Evolutionary conservation across 1,284 basidiomycete species (phyloP), one percentile per base, ranked within the genome.

Genomic region (Apiotrichum siamense): DNA sequence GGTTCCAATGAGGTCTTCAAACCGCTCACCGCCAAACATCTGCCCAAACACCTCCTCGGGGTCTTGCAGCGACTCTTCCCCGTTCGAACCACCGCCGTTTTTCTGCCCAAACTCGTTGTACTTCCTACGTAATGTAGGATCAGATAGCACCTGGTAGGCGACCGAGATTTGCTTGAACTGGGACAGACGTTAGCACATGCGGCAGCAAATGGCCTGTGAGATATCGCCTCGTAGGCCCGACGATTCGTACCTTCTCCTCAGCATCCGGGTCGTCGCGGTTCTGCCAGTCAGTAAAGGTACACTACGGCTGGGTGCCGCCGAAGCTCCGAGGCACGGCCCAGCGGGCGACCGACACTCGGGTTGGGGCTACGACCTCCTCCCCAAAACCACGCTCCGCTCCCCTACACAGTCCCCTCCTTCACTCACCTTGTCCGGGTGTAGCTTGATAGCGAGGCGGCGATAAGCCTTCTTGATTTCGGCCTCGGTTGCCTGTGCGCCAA

Each of bases 181-280:
- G 10, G 38, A n/a, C n/a, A n/a, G n/a, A n/a, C 4, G 47, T 48
- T 15, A 52, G 50, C 29, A 15, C n/a, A 18, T n/a, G n/a, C n/a
- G n/a, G n/a, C n/a, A n/a, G n/a, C n/a, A n/a, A n/a, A n/a, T n/a
- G n/a, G n/a, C n/a, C n/a, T n/a, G n/a, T n/a, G n/a, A n/a, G n/a
- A n/a, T n/a, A n/a, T 13, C 37, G 37, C 13, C 7, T 6, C 44
- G 21, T 26, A 12, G 41, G 81, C 80, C 33, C 44, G 20, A 36
- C 11, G 15, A 7, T 27, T 55, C 72, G 70, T 71, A 81, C 81
- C 62, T 76, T 78, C 62, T 96, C 93, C 70, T 89, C 91, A 0
- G 91, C 93, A 50, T 84, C 79, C 0, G 91, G 90, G 73, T 97
- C 91, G 65, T 91, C 85, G 0, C 86, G 87, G 68, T 97, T 97